Evolutionary conservation across 768 basidiomycete genomes (phyloP), one percentile per base, ranked within the genome.

Genomic region (Naematelia aurantialba): DNA sequence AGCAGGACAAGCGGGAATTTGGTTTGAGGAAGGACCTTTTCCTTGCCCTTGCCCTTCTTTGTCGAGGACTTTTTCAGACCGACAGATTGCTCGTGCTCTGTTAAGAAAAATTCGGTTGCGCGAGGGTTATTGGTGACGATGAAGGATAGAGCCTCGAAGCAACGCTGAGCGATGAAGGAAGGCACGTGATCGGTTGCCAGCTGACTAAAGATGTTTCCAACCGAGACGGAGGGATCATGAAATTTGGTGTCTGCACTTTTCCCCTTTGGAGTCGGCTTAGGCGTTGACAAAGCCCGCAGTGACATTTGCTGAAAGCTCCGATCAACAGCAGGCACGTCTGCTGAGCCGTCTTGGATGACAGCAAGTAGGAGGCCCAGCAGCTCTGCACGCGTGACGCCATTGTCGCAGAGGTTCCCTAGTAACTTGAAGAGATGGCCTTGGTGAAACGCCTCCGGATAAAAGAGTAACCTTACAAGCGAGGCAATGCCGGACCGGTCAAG

Each of bases 331-430:
- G 87, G 85, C 25, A 94, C 82, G 76, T 98, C 96, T 17, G 89
- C 91, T 1, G 92, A 87, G 13, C 94, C 94, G 67, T 94, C 96
- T 76, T 98, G 92, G 4, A 98, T 80, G 61, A 98, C 90, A 61
- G 85, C 87, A n/a, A 99, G 82, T 21, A 99, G 83, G 13, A 97
- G 83, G 71, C 93, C 96, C 81, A 99, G 89, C 22, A 98, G 81
- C 66, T 99, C 96, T 4, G 85, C 85, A 19, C 96, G 84, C 0
- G 94, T 92, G 70, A 88, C 89, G 2, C 85, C 80, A 73, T 99
- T 99, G 79, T 98, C 93, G 79, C 92, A 99, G 5, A 99, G 82
- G 73, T 98, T 94, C 63, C 91, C 87, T 31, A 99, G 85, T 1
- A 96, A 87, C 71, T 87, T 47, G 89, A 91, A 89, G 12, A 99